Evolutionary conservation across 1,284 basidiomycete species (phyloP), one percentile per base, ranked within the genome.

Genomic region (Sanghuangporus sanghuang): DNA sequence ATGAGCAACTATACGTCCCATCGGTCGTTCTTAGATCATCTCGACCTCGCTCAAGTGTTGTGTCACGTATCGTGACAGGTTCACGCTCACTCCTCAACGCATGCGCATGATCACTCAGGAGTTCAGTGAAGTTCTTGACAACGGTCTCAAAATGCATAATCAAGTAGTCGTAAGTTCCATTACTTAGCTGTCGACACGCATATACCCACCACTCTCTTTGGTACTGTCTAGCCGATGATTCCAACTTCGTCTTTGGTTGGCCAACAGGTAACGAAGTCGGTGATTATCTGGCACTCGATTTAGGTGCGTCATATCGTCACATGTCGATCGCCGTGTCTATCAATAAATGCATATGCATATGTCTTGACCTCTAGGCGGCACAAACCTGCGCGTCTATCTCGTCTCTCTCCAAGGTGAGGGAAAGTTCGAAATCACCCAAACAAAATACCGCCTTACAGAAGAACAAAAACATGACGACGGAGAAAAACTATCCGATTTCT

Each of bases 391-490:
- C 61, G 96, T 98, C 60, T 99, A 97, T 77, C 90, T 98, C 65
- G 96, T 99, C 61, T 92, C 89, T 21, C 81, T 99, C 14, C 86
- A 92, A 70, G 96, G 96, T 27, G 82, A 87, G 7, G 95, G 96
- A 67, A 95, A 96, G 79, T 99, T 98, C 75, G 95, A 98, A 77
- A 92, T 99, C 71, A 96, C 95, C 0, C 96, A 99, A 69, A 92
- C 95, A 59, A 99, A 99, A 78, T 98, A 98, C 77, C 90, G 95
- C 64, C 84, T 99, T 61, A 91, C 93, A 1, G 96, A 99, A 72
- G 97, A 98, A 72, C 96, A 99, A 77, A 99, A 99, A 78, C 95
- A 97, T 69, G 92, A 91, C n/a, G 95, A 98, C 44, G 96, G 96
- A 6, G 89, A 94, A 73, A 87, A 90, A 66, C 79, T 99, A 63